phyloP scores from a whole-genome alignment of 2,329 filamentous ascomycete species.

The Xylariomycetidae sp. region DNA sequence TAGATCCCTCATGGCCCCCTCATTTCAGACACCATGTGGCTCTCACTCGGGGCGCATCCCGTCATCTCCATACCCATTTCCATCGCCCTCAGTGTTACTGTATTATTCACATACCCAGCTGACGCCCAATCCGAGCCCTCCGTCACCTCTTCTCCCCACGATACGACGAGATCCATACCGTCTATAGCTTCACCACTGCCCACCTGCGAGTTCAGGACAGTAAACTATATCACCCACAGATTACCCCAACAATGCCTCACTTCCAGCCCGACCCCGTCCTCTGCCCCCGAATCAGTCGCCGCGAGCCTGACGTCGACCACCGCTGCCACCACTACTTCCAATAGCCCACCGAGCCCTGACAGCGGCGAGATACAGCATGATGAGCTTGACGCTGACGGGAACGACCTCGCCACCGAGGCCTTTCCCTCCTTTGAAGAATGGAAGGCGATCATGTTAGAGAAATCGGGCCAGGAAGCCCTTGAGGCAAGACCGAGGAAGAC shows the following conservation, averaged over 20 bases:
- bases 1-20: conserved; percentile 1
- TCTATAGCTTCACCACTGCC: conserved; percentile 20
- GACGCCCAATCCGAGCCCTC: conserved; percentile 14
- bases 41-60: conserved; percentile 12
- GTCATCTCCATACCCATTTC: conserved; percentile 11
- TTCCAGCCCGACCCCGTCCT: conserved; percentile 47
- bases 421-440: conserved; percentile 98
- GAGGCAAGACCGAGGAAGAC: conserved; percentile 60
- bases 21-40: conserved; percentile 20
- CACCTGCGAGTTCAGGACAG: conserved; percentile 56
- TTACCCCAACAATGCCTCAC: conserved; percentile 72
- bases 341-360: conserved; percentile 9
- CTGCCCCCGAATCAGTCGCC: conserved; percentile 15
- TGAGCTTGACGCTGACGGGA: conserved; percentile 55
- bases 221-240: conserved; percentile 78
- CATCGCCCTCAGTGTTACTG: conserved; percentile 10
- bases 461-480: conserved; percentile 70
- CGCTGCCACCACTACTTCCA: conserved; percentile 15
- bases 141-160: conserved; percentile 11
- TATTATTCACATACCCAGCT: conserved; percentile 7
- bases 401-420: conserved; percentile 59
- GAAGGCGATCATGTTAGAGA: conserved; percentile 89
- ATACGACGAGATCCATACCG: conserved; percentile 13
- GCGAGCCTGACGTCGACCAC: conserved; percentile 16
- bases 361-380: conserved; percentile 26